phyloP scores from a whole-genome alignment of 495 filamentous ascomycete species.

The Niebla homalea region DNA sequence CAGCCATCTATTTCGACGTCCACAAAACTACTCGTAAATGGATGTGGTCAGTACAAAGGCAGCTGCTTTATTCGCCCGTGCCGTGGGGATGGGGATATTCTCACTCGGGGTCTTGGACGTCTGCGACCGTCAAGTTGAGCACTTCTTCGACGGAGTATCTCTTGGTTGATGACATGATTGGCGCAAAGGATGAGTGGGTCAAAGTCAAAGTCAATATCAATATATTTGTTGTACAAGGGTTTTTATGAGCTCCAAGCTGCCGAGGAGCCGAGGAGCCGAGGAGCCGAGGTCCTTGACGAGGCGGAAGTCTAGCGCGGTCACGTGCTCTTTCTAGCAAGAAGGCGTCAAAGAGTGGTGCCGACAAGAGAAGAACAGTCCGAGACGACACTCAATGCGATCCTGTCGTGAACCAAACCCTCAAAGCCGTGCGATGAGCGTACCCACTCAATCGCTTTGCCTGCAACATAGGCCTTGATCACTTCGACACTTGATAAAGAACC shows the following conservation, averaged over 20 bases:
- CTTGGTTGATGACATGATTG: not conserved
- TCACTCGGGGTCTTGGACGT: not conserved
- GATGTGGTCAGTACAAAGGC: not conserved
- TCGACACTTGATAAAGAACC: too few species aligned
- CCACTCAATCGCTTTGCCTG: too few species aligned
- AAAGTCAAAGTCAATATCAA: too few species aligned
- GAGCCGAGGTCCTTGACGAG: not conserved
- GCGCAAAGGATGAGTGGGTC: not conserved
- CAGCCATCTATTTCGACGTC: not conserved
- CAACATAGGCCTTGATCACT: too few species aligned
- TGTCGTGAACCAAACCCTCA: too few species aligned
- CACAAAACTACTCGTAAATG: not conserved
- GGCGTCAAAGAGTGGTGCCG: too few species aligned
- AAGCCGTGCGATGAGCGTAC: too few species aligned
- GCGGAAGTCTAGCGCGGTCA: not conserved
- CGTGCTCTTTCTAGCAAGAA: not conserved
- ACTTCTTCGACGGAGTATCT: not conserved
- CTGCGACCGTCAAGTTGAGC: not conserved
- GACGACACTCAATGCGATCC: too few species aligned
- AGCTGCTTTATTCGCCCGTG: not conserved
- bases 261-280: too few species aligned
- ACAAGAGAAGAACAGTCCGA: too few species aligned
- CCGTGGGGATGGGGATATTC: not conserved
- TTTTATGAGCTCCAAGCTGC: not conserved
- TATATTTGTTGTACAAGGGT: not conserved